These are phyloP conservation scores for Ophiostoma novo-ulmi DNA, from an alignment of 2,329 filamentous ascomycete species.

Conservation along the genomic window DNA sequence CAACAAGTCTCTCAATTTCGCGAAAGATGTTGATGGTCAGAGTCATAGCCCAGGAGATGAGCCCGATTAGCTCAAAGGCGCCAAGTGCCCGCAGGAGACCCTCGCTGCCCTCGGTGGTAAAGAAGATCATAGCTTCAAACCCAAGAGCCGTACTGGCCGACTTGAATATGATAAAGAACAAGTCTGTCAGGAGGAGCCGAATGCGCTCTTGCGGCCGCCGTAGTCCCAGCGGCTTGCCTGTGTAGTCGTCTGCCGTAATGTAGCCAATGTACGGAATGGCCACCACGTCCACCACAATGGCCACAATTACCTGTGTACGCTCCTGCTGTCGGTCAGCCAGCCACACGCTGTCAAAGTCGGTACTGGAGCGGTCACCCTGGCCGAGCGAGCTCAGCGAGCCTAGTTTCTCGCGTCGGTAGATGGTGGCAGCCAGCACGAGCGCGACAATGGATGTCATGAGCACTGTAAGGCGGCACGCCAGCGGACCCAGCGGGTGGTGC, in stretches of 20 bases:
- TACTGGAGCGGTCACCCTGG: slow-evolving; percentile 29
- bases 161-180: slow-evolving; percentile 97
- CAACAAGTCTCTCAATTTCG: slow-evolving; percentile 29
- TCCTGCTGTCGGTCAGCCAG: slow-evolving; percentile 37
- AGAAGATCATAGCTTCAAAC: slow-evolving; percentile 30
- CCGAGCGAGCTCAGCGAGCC: not conserved
- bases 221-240: slow-evolving; percentile 83
- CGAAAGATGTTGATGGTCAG: slow-evolving; percentile 30
- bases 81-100: slow-evolving; percentile 26
- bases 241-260: slow-evolving; percentile 96
- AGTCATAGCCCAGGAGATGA: slow-evolving; percentile 30
- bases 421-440: slow-evolving; percentile 69
- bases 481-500: slow-evolving; percentile 77
- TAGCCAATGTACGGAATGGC: slow-evolving; percentile 87
- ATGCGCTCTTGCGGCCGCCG: slow-evolving; percentile 81
- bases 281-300: slow-evolving; percentile 80
- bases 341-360: slow-evolving; percentile 27
- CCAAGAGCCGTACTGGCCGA: slow-evolving; percentile 82
- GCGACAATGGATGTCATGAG: slow-evolving; percentile 78
- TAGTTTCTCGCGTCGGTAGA: slow-evolving; percentile 56
- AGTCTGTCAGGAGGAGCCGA: slow-evolving; percentile 80
- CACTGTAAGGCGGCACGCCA: slow-evolving; percentile 75
- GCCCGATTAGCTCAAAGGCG: slow-evolving; percentile 30
- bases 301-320: slow-evolving; percentile 76
- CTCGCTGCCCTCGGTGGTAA: slow-evolving; percentile 22